These are phyloP conservation scores for Ceratonia siliqua DNA, from an alignment of 306 rosid species.

Conservation along the genomic window DNA sequence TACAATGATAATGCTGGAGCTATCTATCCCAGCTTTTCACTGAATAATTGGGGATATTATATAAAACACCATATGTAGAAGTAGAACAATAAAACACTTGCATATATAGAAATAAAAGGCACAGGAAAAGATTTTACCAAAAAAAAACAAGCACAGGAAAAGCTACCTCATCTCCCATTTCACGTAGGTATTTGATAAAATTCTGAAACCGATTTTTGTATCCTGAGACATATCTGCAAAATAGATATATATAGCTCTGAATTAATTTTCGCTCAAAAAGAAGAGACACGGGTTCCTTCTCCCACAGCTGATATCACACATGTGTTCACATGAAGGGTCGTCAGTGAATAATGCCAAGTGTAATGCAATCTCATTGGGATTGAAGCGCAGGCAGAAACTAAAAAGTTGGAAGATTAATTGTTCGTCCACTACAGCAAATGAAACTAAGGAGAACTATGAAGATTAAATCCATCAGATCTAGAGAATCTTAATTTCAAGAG, in stretches of 20 bases:
- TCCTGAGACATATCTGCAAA: conserved; percentile 58
- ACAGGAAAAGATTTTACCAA: no score
- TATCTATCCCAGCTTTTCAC: conserved; percentile 1
- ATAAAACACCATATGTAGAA: conserved; percentile 15
- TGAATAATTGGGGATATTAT: neutral
- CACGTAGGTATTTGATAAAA: conserved; percentile 56
- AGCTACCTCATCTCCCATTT: conserved; percentile 64
- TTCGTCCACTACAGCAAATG: neutral
- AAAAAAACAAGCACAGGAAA: no score
- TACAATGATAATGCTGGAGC: neutral
- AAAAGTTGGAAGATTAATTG: no score
- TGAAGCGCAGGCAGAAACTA: neutral
- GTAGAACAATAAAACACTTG: conserved; percentile 17
- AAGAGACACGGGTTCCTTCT: no score
- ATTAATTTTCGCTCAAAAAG: neutral
- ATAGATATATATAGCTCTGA: neutral
- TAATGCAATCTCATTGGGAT: conserved; percentile 1
- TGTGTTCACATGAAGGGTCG: no score
- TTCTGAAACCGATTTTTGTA: conserved; percentile 61
- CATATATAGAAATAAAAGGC: neutral
- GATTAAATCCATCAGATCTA: conserved; percentile 16
- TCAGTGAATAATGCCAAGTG: neutral
- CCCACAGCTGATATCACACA: neutral
- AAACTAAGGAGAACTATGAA: neutral
- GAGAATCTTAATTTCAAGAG: neutral